Evolutionary conservation across 371 early-diverging fungal species (phyloP).

Genomic region (Phascolomyces articulosus): DNA sequence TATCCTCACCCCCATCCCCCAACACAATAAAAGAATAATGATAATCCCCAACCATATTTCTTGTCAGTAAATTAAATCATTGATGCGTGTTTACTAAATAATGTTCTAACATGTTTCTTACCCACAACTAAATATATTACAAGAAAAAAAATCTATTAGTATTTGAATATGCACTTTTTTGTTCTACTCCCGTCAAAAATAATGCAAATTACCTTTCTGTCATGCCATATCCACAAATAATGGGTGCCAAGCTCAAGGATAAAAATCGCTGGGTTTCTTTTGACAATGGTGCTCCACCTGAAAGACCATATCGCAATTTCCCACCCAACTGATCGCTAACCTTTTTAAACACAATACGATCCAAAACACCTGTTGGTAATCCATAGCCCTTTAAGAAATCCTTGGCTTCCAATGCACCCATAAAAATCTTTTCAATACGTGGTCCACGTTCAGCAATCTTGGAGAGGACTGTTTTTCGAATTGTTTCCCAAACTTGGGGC

Average conservation of each 20-base stretch:
- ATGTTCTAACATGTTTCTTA: background rate
- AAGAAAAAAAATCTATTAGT: background rate
- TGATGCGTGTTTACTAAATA: background rate
- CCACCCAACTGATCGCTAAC: slow-evolving; percentile 80
- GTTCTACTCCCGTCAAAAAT: too few species aligned
- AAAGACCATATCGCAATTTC: slow-evolving; percentile 66
- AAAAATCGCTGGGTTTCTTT: slow-evolving; percentile 71
- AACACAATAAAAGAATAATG: too few species aligned
- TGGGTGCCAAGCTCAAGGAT: slow-evolving; percentile 61
- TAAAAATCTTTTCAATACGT: slow-evolving; percentile 48
- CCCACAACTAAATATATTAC: slow-evolving; percentile 15
- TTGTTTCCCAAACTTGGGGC: slow-evolving; percentile 85
- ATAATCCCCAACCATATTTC: too few species aligned
- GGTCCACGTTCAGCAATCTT: slow-evolving; percentile 43
- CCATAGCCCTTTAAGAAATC: slow-evolving; percentile 44
- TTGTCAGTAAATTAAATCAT: too few species aligned
- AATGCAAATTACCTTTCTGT: slow-evolving; percentile 26
- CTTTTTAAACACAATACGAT: slow-evolving; percentile 72
- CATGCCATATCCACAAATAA: slow-evolving; percentile 80
- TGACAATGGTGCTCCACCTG: slow-evolving; percentile 84
- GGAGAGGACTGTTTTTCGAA: slow-evolving; percentile 72
- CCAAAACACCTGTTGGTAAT: slow-evolving; percentile 66
- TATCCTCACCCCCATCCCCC: background rate
- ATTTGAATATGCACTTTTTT: too few species aligned
- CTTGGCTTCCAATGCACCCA: slow-evolving; percentile 58